Base-by-base conservation (phyloP, 164 flowering plant genomes). In the Annona cherimola region DNA sequence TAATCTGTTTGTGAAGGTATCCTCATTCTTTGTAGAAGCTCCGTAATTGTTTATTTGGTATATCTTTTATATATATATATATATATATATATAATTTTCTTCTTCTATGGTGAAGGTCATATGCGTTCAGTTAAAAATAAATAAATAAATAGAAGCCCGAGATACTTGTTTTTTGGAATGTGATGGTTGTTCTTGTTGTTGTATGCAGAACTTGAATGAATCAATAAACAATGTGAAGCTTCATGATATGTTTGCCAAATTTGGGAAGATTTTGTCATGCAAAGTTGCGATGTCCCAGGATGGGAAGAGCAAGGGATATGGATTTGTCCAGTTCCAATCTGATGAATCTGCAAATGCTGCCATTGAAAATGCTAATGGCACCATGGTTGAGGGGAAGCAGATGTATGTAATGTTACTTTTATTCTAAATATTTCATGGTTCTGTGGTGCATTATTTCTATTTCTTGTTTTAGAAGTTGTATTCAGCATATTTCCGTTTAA, bases 1-100 rank as follows among this genome's bases (percentile, higher is more conserved):
- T 35, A 94, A 94, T 78, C 78, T 94, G 68, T 94, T 89, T 80
- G 90, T 94, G 16, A 94, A 92, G 98, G 97, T 90, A 78, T 45
- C 35, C 67, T 4, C 39, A 5, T 26, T 26, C 35, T 26, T 26
- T 26, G 35, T 26, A 26, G 35, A 26, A 26, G 35, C 35, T 26
- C 35, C 35, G 68, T 1, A 39, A 54, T 35, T 69, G 35, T 55
- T 57, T 14, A 20, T 35, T 7, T 57, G 26, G 63, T 57, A 55
- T 14, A 14, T 61, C 1, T 14, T 61, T 61, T 61, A n/a, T 61
- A 40, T 63, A 26, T 39, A 4, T 20, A 55, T 69, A 19, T 26
- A 26, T 26, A 26, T 26, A 26, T 26, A 26, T 26, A 26, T 26
- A 26, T 44, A 12, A 0, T 65, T 45, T 64, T 19, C 40, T 63